Conservation (phyloP, 306 rosid genomes). For the Acacia crassicarpa region DNA sequence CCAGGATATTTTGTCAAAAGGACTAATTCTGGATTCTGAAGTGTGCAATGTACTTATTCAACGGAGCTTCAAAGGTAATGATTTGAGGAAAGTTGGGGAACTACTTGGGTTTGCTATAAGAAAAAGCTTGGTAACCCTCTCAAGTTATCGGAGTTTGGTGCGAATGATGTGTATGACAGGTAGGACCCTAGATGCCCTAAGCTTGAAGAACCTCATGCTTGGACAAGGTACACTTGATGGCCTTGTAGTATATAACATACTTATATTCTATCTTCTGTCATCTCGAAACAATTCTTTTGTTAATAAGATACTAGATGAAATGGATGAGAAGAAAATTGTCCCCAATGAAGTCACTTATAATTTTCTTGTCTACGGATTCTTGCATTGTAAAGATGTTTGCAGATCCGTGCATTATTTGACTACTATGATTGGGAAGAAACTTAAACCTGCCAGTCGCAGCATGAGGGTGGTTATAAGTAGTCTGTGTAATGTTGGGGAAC, state of each 20-base stretch:
- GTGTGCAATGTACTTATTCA: constrained; percentile 58
- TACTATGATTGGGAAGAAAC: constrained; percentile 63
- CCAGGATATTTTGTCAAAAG: constrained; percentile 49
- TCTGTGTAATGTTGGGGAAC: constrained; percentile 58
- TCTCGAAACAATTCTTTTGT: constrained; percentile 50
- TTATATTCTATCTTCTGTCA: constrained; percentile 62
- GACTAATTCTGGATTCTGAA: constrained; percentile 50
- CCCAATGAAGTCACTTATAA: constrained; percentile 64
- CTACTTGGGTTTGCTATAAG: constrained; percentile 59
- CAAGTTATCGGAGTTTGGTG: constrained; percentile 59
- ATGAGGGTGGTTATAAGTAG: constrained; percentile 56
- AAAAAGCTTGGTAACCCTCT: constrained; percentile 42
- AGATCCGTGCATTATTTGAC: constrained; percentile 52
- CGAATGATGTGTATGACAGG: constrained; percentile 54
- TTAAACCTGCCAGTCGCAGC: constrained; percentile 65
- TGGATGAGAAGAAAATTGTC: constrained; percentile 54
- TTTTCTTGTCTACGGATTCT: constrained; percentile 76
- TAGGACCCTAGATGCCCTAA: constrained; percentile 45
- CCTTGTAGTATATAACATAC: constrained; percentile 63
- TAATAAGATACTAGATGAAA: constrained; percentile 47
- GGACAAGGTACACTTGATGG: constrained; percentile 45
- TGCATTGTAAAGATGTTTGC: constrained; percentile 52
- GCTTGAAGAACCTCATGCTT: constrained; percentile 60
- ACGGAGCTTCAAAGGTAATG: constrained; percentile 54
- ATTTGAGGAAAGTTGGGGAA: constrained; percentile 57